These are phyloP conservation scores for Coniosporium apollinis DNA, from an alignment of 495 filamentous ascomycete genomes.

Conservation along the genomic window DNA sequence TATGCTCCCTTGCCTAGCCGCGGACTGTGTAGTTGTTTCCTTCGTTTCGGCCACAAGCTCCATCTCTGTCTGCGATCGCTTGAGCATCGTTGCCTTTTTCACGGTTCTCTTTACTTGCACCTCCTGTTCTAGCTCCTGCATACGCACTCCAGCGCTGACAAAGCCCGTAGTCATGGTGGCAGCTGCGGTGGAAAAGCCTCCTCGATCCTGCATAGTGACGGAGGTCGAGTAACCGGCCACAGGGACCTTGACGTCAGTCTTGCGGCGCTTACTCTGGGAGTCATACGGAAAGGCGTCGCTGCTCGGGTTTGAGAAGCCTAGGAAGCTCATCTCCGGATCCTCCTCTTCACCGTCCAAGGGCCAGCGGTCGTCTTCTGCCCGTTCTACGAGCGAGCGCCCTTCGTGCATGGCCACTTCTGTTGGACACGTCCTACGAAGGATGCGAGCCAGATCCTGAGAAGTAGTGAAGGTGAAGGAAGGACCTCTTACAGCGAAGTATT, in stretches of 20 bases:
- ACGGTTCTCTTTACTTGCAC: constrained; percentile 5
- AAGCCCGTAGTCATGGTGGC: constrained; percentile 17
- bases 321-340: constrained; percentile 18
- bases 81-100: constrained; percentile 9
- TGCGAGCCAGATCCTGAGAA: constrained; percentile 44
- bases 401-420: constrained; percentile 30
- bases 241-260: constrained; percentile 1
- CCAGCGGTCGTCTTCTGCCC: constrained; percentile 45
- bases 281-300: too few relatives aligned
- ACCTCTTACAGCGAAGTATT: constrained; percentile 38
- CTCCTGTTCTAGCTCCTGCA: constrained; percentile 15
- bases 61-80: constrained; percentile 1
- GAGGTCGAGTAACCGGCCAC: background rate
- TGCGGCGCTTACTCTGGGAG: too few relatives aligned
- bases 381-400: constrained; percentile 25
- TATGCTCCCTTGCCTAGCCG: constrained; percentile 30
- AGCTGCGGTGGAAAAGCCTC: constrained; percentile 11
- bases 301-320: constrained; percentile 7
- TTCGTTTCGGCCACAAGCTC: constrained; percentile 6
- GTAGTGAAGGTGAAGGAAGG: constrained; percentile 36
- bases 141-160: constrained; percentile 12
- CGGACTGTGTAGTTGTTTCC: constrained; percentile 15
- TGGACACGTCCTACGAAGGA: constrained; percentile 42
- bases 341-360: constrained; percentile 39
- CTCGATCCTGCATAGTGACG: constrained; percentile 14